Evolutionary conservation across 495 filamentous ascomycete genomes (phyloP).

Genomic region (Hypoxylon cercidicola): DNA sequence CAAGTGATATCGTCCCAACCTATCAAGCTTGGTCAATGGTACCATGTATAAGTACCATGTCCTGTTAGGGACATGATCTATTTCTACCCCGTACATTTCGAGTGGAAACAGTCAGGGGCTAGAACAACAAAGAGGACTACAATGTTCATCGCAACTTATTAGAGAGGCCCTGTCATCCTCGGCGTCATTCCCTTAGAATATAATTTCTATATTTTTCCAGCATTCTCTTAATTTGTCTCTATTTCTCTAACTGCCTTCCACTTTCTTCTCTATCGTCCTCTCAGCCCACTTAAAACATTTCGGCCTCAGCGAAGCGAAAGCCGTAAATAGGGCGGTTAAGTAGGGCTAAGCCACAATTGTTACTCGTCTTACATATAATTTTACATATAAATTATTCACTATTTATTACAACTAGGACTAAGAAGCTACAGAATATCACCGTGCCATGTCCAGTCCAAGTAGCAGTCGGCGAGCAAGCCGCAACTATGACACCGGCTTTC

Average conservation of each 20-base stretch:
- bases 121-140: neutral
- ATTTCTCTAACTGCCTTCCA: neutral
- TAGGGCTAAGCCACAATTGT: constrained; percentile 8
- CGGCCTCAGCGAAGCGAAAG: constrained; percentile 7
- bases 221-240: neutral
- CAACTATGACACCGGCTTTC: constrained; percentile 45
- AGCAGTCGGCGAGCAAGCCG: constrained; percentile 40
- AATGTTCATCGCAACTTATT: constrained; percentile 8
- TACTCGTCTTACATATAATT: constrained; percentile 1
- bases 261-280: neutral
- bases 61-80: constrained; percentile 7
- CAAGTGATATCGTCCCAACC: constrained; percentile 29
- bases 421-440: constrained; percentile 13
- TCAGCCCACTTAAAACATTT: neutral
- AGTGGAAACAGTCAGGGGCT: constrained; percentile 32
- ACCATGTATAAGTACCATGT: neutral
- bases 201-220: neutral
- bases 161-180: neutral
- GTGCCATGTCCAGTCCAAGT: constrained; percentile 40
- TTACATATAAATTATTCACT: neutral
- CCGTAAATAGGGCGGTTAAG: constrained; percentile 8
- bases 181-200: neutral
- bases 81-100: constrained; percentile 15
- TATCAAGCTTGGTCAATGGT: constrained; percentile 9
- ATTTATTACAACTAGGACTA: constrained; percentile 11